These are phyloP conservation scores for Colletotrichum endophyticum DNA, from an alignment of 2,329 filamentous ascomycete genomes.

Conservation along the genomic window DNA sequence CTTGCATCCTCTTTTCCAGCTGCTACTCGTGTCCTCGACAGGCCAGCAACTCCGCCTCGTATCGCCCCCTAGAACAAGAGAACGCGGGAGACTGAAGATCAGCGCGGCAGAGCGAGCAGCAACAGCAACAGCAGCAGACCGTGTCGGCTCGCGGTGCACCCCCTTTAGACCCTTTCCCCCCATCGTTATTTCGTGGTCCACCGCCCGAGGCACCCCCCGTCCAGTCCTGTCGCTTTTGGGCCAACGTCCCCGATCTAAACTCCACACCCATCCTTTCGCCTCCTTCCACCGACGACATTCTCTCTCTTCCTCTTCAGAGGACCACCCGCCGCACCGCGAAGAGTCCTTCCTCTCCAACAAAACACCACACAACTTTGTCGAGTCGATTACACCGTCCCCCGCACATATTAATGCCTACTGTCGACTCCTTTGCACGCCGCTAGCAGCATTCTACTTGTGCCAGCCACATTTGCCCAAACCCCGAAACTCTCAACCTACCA, in stretches of 20 bases:
- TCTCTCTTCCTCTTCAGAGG: slow-evolving; percentile 16
- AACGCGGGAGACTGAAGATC: neutral
- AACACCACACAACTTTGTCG: neutral
- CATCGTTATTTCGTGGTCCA: slow-evolving; percentile 21
- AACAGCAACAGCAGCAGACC: neutral
- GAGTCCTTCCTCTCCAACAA: neutral
- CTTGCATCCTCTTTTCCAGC: neutral
- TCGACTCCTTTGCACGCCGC: neutral
- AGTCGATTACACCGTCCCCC: neutral
- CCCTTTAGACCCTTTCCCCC: slow-evolving; percentile 15
- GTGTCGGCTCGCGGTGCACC: slow-evolving; percentile 3
- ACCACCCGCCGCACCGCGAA: slow-evolving; percentile 1
- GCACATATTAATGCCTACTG: neutral
- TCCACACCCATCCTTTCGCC: slow-evolving; percentile 20
- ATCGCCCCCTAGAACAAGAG: neutral
- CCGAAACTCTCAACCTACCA: slow-evolving; percentile 2
- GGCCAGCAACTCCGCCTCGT: neutral
- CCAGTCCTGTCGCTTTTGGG: slow-evolving; percentile 19
- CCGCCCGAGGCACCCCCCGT: slow-evolving; percentile 16
- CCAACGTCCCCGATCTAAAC: slow-evolving; percentile 20
- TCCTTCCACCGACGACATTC: slow-evolving; percentile 20
- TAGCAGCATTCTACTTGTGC: slow-evolving; percentile 15
- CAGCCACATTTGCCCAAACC: neutral
- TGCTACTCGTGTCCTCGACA: neutral
- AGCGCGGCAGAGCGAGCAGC: neutral